phyloP scores from a whole-genome alignment of 2,329 filamentous ascomycete genomes.

The Fusarium verrucosum region DNA sequence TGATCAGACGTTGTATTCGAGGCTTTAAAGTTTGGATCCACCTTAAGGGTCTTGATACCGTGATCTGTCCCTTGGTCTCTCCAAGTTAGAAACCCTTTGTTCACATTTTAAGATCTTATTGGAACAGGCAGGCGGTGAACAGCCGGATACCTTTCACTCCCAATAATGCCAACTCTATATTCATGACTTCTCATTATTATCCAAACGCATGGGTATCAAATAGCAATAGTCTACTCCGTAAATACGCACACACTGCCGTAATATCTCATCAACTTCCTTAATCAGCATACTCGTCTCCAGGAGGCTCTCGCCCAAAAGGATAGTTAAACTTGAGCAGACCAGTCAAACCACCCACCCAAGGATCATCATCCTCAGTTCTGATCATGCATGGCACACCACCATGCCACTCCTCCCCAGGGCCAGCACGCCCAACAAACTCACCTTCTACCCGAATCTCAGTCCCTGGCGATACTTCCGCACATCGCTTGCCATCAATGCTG shows the following conservation, averaged over 20 bases:
- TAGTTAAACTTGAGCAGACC: constrained; percentile 96
- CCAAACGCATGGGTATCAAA: constrained; percentile 31
- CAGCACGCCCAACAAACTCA: constrained; percentile 71
- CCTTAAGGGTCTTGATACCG: neutral
- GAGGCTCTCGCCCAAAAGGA: constrained; percentile 75
- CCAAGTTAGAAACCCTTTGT: neutral
- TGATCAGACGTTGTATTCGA: neutral
- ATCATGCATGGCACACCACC: constrained; percentile 95
- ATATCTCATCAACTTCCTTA: constrained; percentile 23
- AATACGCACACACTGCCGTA: constrained; percentile 1
- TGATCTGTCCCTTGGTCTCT: neutral
- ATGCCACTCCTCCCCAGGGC: constrained; percentile 62
- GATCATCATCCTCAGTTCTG: constrained; percentile 79
- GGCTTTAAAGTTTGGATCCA: neutral
- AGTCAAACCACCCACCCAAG: constrained; percentile 96
- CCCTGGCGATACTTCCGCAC: constrained; percentile 73
- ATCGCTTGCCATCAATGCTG: constrained; percentile 79
- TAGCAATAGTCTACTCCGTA: constrained; percentile 8
- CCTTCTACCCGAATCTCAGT: constrained; percentile 90
- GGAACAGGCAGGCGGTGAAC: constrained; percentile 40
- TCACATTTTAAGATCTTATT: neutral
- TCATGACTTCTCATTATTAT: neutral
- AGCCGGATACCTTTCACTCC: no score
- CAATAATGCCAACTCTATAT: neutral
- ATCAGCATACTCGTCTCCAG: constrained; percentile 44